Evolutionary conservation across 1,284 basidiomycete genomes (phyloP).

Genomic region (Cryptococcus wingfieldii): DNA sequence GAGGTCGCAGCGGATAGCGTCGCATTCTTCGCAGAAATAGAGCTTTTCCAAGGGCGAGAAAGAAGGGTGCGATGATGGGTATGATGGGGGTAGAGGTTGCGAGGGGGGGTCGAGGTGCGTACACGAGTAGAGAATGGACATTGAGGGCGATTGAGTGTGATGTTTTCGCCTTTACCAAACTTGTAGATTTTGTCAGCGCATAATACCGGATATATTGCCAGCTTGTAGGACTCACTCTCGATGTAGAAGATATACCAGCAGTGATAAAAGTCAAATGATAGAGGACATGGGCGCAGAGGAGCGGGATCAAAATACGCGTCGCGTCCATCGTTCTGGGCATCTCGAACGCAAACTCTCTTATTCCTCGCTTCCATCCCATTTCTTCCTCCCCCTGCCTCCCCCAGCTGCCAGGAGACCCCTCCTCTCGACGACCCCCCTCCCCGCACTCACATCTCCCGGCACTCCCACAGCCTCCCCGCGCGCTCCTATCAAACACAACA

Average conservation of each 20-base stretch:
- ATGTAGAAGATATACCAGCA: too few relatives aligned
- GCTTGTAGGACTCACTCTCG: too few relatives aligned
- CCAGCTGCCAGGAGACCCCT: not conserved
- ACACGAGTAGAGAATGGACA: constrained; percentile 48
- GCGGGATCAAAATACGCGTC: constrained; percentile 4
- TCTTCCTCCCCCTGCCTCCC: not conserved
- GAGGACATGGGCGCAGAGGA: not conserved
- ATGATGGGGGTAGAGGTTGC: constrained; percentile 57
- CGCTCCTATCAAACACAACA: not conserved
- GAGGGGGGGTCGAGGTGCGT: constrained; percentile 50
- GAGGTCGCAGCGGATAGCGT: constrained; percentile 83
- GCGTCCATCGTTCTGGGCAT: not conserved
- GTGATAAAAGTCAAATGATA: not conserved
- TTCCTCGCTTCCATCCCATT: not conserved
- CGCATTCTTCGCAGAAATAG: constrained; percentile 98
- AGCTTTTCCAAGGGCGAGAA: constrained; percentile 80
- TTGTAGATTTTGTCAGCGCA: too few relatives aligned
- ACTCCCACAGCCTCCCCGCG: not conserved
- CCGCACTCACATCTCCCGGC: not conserved
- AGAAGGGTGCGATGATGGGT: constrained; percentile 69
- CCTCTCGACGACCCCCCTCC: not conserved
- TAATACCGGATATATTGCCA: too few relatives aligned
- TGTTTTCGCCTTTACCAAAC: not conserved
- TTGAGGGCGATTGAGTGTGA: not conserved
- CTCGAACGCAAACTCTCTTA: not conserved